Percentiles rank a stretch among this genome's conserved stretches.
These are phyloP conservation scores for Dendrobium chrysotoxum DNA, from an alignment of 106 monocot species.

Conservation along the genomic window DNA sequence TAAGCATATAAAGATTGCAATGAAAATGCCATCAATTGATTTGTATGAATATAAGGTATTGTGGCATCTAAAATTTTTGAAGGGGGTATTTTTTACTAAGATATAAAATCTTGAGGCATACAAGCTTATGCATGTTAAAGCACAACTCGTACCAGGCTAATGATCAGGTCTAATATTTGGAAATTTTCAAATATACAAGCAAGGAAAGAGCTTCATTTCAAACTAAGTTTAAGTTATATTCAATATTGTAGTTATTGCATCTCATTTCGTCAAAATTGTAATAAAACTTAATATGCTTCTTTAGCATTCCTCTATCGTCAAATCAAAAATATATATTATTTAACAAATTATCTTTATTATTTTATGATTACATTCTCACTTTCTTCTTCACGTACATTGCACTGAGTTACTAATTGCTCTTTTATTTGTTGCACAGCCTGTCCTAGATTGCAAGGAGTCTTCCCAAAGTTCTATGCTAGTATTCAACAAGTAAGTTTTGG, in stretches of 20 bases:
- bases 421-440: conserved; percentile 36
- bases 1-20: too few species aligned
- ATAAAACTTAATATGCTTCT: neutral
- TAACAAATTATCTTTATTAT: neutral
- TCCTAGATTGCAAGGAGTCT: conserved; percentile 21
- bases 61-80: too few species aligned
- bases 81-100: too few species aligned
- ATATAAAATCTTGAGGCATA: neutral
- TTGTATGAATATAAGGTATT: too few species aligned
- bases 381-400: neutral
- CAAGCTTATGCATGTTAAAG: neutral
- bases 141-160: neutral
- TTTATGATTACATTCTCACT: neutral
- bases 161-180: neutral
- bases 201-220: neutral
- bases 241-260: neutral
- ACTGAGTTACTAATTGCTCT: neutral
- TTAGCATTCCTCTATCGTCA: neutral
- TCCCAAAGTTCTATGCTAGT: conserved; percentile 32
- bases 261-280: neutral
- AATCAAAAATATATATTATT: neutral
- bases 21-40: too few species aligned
- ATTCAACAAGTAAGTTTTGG: conserved; percentile 50
- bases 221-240: neutral
- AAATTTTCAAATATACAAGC: neutral